Evolutionary conservation across 176 grass and related monocot genomes (phyloP).

Genomic region (Chloris gayana): DNA sequence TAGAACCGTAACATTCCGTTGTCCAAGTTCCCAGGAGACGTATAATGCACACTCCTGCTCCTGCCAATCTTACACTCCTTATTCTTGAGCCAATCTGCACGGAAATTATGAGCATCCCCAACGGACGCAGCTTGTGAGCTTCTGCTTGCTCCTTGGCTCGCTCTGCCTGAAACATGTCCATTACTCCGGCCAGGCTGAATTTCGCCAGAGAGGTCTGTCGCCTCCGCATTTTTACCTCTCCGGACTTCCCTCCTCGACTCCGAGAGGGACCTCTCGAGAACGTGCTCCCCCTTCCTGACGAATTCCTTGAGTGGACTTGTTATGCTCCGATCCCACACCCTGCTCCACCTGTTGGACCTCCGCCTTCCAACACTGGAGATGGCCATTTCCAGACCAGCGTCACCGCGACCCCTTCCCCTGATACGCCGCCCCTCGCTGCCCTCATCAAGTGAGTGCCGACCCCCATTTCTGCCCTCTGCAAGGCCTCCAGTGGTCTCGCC

Average conservation of each 20-base stretch:
- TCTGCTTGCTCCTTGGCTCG: slow-evolving; percentile 26
- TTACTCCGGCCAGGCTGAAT: slow-evolving; percentile 39
- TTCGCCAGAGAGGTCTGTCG: slow-evolving; percentile 34
- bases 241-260: slow-evolving; percentile 67
- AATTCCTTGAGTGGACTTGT: slow-evolving; percentile 69
- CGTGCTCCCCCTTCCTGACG: slow-evolving; percentile 62
- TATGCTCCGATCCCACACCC: slow-evolving; percentile 82
- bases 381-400: slow-evolving; percentile 23
- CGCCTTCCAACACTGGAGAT: slow-evolving; percentile 40
- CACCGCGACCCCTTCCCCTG: slow-evolving; percentile 17
- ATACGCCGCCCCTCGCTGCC: slow-evolving; percentile 5
- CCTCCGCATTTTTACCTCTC: slow-evolving; percentile 49
- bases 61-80: slow-evolving; percentile 71
- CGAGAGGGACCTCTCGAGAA: slow-evolving; percentile 72
- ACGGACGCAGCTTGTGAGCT: slow-evolving; percentile 43
- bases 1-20: slow-evolving; percentile 93
- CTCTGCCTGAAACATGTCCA: slow-evolving; percentile 26
- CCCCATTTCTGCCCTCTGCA: slow-evolving; percentile 27
- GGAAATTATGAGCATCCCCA: slow-evolving; percentile 38
- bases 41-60: slow-evolving; percentile 96
- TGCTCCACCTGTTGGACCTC: slow-evolving; percentile 66
- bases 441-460: neutral
- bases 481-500: slow-evolving; percentile 8
- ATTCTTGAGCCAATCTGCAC: slow-evolving; percentile 56
- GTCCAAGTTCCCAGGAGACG: slow-evolving; percentile 84